phyloP scores from a whole-genome alignment of 2,329 filamentous ascomycete species.

The Talaromyces sp. region DNA sequence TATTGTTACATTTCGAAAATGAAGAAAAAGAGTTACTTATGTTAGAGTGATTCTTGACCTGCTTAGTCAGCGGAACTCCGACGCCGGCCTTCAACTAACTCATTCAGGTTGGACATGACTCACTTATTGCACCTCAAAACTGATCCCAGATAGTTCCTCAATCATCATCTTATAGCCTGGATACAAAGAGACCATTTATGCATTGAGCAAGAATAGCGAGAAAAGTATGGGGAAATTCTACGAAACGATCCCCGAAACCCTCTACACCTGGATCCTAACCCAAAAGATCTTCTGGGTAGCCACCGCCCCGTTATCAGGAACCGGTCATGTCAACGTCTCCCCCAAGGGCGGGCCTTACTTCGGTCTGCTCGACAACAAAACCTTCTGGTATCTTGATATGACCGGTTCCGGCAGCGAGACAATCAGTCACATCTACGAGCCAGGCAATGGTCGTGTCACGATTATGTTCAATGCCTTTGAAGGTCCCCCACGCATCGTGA shows the following conservation, averaged over 20 bases:
- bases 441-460: conserved; percentile 15
- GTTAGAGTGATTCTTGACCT: not conserved
- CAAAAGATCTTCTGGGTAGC: conserved; percentile 18
- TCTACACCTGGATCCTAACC: conserved; percentile 12
- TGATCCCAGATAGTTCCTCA: not conserved
- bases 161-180: not conserved
- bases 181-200: not conserved
- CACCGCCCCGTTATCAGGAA: conserved; percentile 14
- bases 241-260: conserved; percentile 11
- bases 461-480: conserved; percentile 18
- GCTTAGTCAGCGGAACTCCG: not conserved
- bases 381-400: conserved; percentile 17
- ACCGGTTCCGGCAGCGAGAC: conserved; percentile 18
- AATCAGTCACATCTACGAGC: conserved; percentile 18
- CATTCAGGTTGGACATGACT: not conserved
- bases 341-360: conserved; percentile 17
- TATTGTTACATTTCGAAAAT: not conserved
- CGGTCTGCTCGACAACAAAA: conserved; percentile 15
- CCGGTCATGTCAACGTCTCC: conserved; percentile 17
- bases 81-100: not conserved
- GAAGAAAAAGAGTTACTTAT: not conserved
- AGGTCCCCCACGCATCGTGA: conserved; percentile 15
- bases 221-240: conserved; percentile 15
- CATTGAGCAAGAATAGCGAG: not conserved
- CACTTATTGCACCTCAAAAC: not conserved